Percentiles rank a stretch among this genome's conserved stretches.
These are phyloP conservation scores for Diaporthe capsici DNA, from an alignment of 2,329 filamentous ascomycete species.

Conservation along the genomic window DNA sequence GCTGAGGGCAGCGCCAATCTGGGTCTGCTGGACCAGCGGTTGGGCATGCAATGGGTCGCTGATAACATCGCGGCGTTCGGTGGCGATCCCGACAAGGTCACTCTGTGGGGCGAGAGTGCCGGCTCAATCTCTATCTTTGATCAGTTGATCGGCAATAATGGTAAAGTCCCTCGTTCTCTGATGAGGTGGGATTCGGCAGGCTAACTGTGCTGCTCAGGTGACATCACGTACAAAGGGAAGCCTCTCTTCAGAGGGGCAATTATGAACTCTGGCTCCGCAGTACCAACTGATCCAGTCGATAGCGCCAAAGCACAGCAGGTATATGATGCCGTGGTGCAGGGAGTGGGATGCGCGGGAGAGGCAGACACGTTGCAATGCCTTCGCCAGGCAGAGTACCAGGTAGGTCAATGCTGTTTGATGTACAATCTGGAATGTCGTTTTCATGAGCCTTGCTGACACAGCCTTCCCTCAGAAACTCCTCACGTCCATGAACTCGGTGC, in stretches of 20 bases:
- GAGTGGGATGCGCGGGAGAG: constrained; percentile 72
- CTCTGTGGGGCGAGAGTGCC: constrained; percentile 83
- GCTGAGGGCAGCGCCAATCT: constrained; percentile 78
- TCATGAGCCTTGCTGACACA: neutral
- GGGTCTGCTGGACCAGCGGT: constrained; percentile 79
- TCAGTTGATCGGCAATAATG: constrained; percentile 79
- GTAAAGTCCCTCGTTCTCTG: neutral
- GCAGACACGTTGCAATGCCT: constrained; percentile 76
- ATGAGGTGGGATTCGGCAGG: neutral
- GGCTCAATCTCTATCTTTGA: constrained; percentile 81
- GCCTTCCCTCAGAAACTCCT: constrained; percentile 61
- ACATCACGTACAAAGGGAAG: constrained; percentile 81
- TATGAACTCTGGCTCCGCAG: constrained; percentile 79
- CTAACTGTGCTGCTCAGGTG: constrained; percentile 56
- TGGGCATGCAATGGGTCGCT: constrained; percentile 81
- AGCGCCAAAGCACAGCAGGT: constrained; percentile 74
- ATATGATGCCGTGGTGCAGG: constrained; percentile 73
- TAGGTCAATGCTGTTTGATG: neutral
- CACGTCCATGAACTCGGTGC: constrained; percentile 78
- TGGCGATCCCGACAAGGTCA: constrained; percentile 82
- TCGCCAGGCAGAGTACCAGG: constrained; percentile 69
- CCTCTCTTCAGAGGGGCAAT: constrained; percentile 82
- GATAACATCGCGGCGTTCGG: constrained; percentile 85
- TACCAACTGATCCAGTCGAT: constrained; percentile 75
- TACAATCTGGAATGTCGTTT: neutral